Evolutionary conservation across 306 rosid genomes (phyloP).

Genomic region (Trifolium subterraneum): DNA sequence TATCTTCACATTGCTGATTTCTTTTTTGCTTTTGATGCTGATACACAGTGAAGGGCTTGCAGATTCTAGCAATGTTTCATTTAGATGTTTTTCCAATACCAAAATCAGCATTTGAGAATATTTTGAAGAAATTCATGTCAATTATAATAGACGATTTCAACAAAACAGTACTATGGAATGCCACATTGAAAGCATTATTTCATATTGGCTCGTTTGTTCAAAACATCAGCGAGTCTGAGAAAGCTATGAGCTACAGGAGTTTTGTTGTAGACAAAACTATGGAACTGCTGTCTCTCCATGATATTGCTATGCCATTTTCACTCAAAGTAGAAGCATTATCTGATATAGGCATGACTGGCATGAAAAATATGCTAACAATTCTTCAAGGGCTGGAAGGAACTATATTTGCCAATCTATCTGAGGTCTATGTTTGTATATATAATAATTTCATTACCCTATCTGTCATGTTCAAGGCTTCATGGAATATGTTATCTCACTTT

Average conservation of each 20-base stretch:
- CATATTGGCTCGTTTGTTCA: slow-evolving; percentile 72
- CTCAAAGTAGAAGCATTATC: slow-evolving; percentile 75
- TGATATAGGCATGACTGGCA: slow-evolving; percentile 74
- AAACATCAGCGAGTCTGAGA: slow-evolving; percentile 60
- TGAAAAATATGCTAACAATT: slow-evolving; percentile 67
- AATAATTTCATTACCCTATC: slow-evolving; percentile 34
- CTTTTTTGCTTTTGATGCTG: slow-evolving; percentile 38
- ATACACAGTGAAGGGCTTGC: slow-evolving; percentile 84
- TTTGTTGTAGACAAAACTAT: slow-evolving; percentile 66
- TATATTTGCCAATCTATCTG: slow-evolving; percentile 57
- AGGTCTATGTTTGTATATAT: slow-evolving; percentile 55
- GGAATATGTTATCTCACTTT: slow-evolving; percentile 37
- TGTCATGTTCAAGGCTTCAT: slow-evolving; percentile 37
- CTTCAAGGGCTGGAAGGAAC: slow-evolving; percentile 75
- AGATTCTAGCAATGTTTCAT: slow-evolving; percentile 73
- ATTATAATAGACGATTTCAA: slow-evolving; percentile 62
- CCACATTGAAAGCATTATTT: slow-evolving; percentile 70
- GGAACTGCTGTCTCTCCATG: slow-evolving; percentile 60
- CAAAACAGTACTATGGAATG: slow-evolving; percentile 65
- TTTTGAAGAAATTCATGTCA: slow-evolving; percentile 70
- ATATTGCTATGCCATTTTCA: slow-evolving; percentile 58
- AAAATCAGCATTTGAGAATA: slow-evolving; percentile 54
- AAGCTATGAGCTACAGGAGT: slow-evolving; percentile 61
- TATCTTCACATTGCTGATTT: slow-evolving; percentile 36
- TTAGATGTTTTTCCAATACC: slow-evolving; percentile 70